A percentile compares a stretch with the other conserved stretches of the same genome.
Conservation (phyloP, 768 basidiomycete species). For the Lactarius vividus region DNA sequence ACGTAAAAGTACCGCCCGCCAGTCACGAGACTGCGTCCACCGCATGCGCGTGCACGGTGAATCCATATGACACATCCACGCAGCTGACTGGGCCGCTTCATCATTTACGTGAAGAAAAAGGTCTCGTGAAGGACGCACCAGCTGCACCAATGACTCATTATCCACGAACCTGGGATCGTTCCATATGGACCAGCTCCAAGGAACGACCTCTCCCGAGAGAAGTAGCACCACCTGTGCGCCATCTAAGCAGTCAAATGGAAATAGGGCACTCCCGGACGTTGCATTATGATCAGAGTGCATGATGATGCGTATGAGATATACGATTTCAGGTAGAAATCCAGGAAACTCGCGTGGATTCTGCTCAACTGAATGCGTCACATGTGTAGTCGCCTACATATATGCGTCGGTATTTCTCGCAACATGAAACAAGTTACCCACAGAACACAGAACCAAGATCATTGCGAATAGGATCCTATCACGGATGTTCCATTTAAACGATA, state of each 20-base stretch:
- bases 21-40: constrained; percentile 17
- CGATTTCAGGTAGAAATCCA: constrained; percentile 8
- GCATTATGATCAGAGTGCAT: constrained; percentile 24
- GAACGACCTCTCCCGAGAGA: constrained; percentile 53
- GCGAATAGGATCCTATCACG: constrained; percentile 24
- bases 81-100: constrained; percentile 42
- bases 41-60: constrained; percentile 1
- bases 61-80: constrained; percentile 50
- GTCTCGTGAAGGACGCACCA: constrained; percentile 41
- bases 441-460: constrained; percentile 28
- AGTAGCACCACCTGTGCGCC: constrained; percentile 49
- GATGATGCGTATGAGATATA: constrained; percentile 18
- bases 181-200: constrained; percentile 69
- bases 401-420: neutral
- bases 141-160: constrained; percentile 45
- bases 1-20: constrained; percentile 24
- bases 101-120: neutral
- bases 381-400: neutral
- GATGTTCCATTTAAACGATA: neutral
- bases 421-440: constrained; percentile 21
- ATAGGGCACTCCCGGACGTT: neutral
- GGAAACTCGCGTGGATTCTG: constrained; percentile 11
- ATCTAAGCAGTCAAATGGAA: constrained; percentile 35
- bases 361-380: neutral
- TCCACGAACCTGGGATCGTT: constrained; percentile 49